Evolutionary conservation across 1,284 basidiomycete genomes (phyloP).

Genomic region (Rhizoctonia solani): DNA sequence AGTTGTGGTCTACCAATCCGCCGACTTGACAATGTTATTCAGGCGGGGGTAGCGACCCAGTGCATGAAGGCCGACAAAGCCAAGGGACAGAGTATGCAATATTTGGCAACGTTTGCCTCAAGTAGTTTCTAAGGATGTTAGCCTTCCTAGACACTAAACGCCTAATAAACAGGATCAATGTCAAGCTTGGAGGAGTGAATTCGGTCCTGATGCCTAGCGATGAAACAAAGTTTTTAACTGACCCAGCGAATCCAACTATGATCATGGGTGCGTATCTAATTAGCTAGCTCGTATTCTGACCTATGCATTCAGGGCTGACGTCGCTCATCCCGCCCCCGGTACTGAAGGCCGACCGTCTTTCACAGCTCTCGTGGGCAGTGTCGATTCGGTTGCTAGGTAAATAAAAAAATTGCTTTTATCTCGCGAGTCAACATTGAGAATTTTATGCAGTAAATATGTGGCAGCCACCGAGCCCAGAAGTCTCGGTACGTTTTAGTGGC

Average conservation of each 20-base stretch:
- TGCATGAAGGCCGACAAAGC: slow-evolving; percentile 51
- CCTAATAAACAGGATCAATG: slow-evolving; percentile 64
- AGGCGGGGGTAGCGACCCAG: slow-evolving; percentile 74
- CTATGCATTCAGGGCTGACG: slow-evolving; percentile 62
- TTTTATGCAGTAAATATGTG: slow-evolving; percentile 53
- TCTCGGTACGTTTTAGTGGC: slow-evolving; percentile 65
- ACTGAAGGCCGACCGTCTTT: slow-evolving; percentile 73
- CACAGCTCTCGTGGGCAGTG: slow-evolving; percentile 72
- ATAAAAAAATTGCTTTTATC: no score
- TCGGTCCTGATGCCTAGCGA: slow-evolving; percentile 59
- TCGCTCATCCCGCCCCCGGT: slow-evolving; percentile 76
- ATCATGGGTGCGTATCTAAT: slow-evolving; percentile 62
- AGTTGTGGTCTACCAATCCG: not conserved
- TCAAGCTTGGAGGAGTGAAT: slow-evolving; percentile 79
- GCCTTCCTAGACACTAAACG: not conserved
- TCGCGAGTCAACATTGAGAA: not conserved
- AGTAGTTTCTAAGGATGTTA: slow-evolving; percentile 52
- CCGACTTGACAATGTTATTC: slow-evolving; percentile 15
- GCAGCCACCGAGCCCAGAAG: slow-evolving; percentile 65
- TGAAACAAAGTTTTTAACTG: slow-evolving; percentile 62
- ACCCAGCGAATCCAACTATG: slow-evolving; percentile 69
- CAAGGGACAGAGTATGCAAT: slow-evolving; percentile 54
- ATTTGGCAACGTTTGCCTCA: slow-evolving; percentile 79
- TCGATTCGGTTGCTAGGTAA: slow-evolving; percentile 55
- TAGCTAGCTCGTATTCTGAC: not conserved